Evolutionary conservation across 2,329 filamentous ascomycete genomes (phyloP).

Genomic region (Cytospora piceae): DNA sequence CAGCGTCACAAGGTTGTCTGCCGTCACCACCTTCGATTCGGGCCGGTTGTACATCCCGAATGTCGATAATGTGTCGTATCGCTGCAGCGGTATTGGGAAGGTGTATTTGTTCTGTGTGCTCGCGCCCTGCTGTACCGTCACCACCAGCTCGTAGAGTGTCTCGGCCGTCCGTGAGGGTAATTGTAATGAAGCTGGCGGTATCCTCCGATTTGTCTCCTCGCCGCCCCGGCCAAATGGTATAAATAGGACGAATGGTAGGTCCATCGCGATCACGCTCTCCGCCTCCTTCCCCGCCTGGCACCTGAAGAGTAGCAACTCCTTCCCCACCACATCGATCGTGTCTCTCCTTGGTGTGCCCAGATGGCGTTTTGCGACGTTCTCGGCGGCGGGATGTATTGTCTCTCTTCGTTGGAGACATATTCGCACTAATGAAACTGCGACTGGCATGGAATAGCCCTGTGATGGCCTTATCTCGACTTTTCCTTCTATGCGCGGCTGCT

Average conservation of each 20-base stretch:
- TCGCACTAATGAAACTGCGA: conserved; percentile 88
- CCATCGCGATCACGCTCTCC: conserved; percentile 92
- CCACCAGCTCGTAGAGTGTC: conserved; percentile 95
- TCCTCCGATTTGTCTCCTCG: conserved; percentile 84
- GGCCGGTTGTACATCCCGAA: conserved; percentile 99
- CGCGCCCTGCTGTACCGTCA: conserved; percentile 90
- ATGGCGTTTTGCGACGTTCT: conserved; percentile 91
- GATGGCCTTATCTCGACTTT: conserved; percentile 94
- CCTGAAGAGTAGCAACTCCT: conserved; percentile 90
- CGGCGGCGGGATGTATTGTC: conserved; percentile 94
- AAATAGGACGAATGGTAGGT: conserved; percentile 94
- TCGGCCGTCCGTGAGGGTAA: conserved; percentile 92
- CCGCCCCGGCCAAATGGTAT: conserved; percentile 93
- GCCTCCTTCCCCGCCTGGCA: conserved; percentile 82
- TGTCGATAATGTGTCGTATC: conserved; percentile 95
- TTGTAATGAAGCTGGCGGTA: conserved; percentile 90
- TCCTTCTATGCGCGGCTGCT: conserved; percentile 91
- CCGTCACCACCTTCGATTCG: conserved; percentile 81
- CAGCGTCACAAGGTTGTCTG: conserved; percentile 88
- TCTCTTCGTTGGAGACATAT: conserved; percentile 93
- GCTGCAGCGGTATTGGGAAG: conserved; percentile 86
- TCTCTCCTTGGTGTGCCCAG: conserved; percentile 89
- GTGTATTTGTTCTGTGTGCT: conserved; percentile 86
- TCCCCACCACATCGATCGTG: conserved; percentile 88
- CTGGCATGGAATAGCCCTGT: conserved; percentile 83